These are phyloP conservation scores for Septoria linicola DNA, from an alignment of 2,329 filamentous ascomycete genomes.

Conservation along the genomic window DNA sequence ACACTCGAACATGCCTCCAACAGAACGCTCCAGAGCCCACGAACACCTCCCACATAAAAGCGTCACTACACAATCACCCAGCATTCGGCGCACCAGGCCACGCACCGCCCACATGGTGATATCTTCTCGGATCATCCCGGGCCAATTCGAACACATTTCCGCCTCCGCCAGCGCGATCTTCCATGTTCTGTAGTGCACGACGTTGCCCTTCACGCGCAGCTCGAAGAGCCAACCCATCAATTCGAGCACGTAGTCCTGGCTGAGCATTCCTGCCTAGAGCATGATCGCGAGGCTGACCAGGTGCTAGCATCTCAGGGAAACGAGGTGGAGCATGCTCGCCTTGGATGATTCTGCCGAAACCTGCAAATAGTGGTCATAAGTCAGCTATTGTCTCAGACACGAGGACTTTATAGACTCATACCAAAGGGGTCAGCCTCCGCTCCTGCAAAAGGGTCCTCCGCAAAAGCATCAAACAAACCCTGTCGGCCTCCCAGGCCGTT, in stretches of 20 bases:
- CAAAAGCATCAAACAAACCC: constrained; percentile 14
- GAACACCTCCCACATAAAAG: too few relatives aligned
- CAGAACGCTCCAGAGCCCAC: too few relatives aligned
- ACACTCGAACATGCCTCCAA: too few relatives aligned
- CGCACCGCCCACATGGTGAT: constrained; percentile 4
- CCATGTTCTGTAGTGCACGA: constrained; percentile 15
- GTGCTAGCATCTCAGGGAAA: constrained; percentile 10
- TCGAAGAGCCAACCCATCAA: neutral
- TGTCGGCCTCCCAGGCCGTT: constrained; percentile 13
- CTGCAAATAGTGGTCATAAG: too few relatives aligned
- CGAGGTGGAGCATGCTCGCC: constrained; percentile 8
- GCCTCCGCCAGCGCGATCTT: constrained; percentile 1
- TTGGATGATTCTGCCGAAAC: constrained; percentile 2
- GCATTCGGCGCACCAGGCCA: constrained; percentile 12
- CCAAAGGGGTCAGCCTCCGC: constrained; percentile 16
- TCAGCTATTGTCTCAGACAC: too few relatives aligned
- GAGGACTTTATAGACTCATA: too few relatives aligned
- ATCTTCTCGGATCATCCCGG: constrained; percentile 9
- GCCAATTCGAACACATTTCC: constrained; percentile 1
- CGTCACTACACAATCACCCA: too few relatives aligned
- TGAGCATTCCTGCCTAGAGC: constrained; percentile 6
- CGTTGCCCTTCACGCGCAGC: constrained; percentile 5
- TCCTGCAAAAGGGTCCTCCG: constrained; percentile 19
- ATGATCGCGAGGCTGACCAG: constrained; percentile 10
- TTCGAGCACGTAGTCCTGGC: neutral